A percentile compares a stretch with the other conserved stretches of the same genome.
Conservation (phyloP, 768 basidiomycete genomes). For the Tulasnella sp. region DNA sequence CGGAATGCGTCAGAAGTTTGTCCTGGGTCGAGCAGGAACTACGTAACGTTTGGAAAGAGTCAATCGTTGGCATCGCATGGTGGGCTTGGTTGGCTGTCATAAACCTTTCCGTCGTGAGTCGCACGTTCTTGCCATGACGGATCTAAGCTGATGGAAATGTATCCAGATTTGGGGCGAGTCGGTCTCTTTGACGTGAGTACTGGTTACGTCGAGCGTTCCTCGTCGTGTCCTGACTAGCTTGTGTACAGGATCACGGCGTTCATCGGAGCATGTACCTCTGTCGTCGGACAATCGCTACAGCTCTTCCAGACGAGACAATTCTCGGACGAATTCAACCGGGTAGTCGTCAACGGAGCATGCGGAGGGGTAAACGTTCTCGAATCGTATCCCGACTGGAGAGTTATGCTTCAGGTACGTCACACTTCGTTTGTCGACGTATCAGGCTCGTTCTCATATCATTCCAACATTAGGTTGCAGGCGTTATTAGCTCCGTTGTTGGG, state of each 20-base stretch:
- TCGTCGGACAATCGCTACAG: not conserved
- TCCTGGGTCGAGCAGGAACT: not conserved
- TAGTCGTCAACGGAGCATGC: not conserved
- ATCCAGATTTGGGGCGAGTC: not conserved
- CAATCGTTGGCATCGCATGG: not conserved
- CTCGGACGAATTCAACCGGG: not conserved
- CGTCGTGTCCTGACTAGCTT: not conserved
- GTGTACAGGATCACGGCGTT: not conserved
- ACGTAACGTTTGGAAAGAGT: not conserved
- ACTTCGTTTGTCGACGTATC: too few species aligned
- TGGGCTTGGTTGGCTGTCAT: not conserved
- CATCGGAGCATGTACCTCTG: not conserved
- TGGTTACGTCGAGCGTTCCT: not conserved
- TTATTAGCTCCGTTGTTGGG: too few species aligned
- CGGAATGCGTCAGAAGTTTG: not conserved
- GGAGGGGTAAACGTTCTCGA: not conserved
- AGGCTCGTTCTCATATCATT: too few species aligned
- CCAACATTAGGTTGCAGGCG: too few species aligned
- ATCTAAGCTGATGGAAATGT: not conserved
- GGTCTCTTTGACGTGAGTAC: not conserved
- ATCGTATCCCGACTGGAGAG: not conserved
- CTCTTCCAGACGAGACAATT: not conserved
- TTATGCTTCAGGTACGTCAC: not conserved
- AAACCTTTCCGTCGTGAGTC: not conserved
- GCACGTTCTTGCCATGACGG: not conserved